These are phyloP conservation scores for Streptanthus diversifolius DNA, from an alignment of 345 rosid species.

Conservation along the genomic window DNA sequence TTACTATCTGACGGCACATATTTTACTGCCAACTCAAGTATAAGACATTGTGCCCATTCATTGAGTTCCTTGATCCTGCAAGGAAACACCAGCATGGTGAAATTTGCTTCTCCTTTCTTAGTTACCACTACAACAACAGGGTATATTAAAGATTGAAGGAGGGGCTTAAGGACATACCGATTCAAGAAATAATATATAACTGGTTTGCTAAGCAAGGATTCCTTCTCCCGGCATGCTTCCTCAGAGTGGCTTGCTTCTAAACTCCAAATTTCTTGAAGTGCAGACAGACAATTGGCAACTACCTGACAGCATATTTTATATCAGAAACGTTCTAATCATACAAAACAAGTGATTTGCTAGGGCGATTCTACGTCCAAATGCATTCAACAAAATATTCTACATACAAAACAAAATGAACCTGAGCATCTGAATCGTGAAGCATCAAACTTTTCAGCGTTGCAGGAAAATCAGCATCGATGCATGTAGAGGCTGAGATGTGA, in stretches of 20 bases:
- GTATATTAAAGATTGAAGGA: constrained; percentile 6
- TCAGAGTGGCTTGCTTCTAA: constrained; percentile 80
- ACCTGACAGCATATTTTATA: constrained; percentile 48
- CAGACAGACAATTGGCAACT: constrained; percentile 82
- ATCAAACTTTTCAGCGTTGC: constrained; percentile 73
- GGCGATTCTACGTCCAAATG: not conserved
- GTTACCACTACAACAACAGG: not conserved
- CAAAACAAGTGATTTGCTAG: not conserved
- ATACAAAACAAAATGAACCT: constrained; percentile 45
- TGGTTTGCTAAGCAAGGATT: constrained; percentile 74
- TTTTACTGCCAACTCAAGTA: constrained; percentile 86
- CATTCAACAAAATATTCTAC: not conserved
- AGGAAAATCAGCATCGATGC: constrained; percentile 86
- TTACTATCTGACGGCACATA: constrained; percentile 79
- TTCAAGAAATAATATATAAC: constrained; percentile 70
- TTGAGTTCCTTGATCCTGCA: constrained; percentile 89
- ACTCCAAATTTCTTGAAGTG: constrained; percentile 96
- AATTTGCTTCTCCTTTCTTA: not conserved
- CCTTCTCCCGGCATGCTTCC: constrained; percentile 84
- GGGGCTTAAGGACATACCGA: constrained; percentile 45
- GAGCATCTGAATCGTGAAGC: constrained; percentile 82
- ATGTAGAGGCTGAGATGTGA: constrained; percentile 81
- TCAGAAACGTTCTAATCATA: not conserved
- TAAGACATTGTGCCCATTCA: constrained; percentile 98
- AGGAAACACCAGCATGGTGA: constrained; percentile 5